These are phyloP conservation scores for Nyssa sinensis DNA, from an alignment of 148 eudicot genomes.

Conservation along the genomic window DNA sequence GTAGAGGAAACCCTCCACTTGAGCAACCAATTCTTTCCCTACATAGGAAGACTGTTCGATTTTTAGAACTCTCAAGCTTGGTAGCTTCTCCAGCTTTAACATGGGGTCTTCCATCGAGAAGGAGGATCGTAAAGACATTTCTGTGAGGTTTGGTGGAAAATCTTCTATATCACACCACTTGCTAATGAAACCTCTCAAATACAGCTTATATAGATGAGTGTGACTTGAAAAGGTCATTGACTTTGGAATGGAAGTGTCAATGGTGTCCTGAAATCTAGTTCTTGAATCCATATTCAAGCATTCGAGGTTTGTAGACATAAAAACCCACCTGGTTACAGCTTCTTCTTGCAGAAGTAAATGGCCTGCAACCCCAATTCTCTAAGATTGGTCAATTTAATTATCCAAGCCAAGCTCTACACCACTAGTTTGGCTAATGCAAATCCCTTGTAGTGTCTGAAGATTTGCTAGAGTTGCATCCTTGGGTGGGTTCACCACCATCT, in stretches of 20 bases:
- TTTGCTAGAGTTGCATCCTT: not conserved
- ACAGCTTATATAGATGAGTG: not conserved
- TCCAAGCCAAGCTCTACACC: constrained; percentile 4
- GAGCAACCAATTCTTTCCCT: constrained; percentile 4
- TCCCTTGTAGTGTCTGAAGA: not conserved
- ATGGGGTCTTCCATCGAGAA: constrained; percentile 13
- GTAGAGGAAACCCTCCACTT: constrained; percentile 14
- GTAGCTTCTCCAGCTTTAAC: constrained; percentile 15
- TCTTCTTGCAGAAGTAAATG: not conserved
- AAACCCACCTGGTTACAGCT: not conserved
- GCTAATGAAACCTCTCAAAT: not conserved
- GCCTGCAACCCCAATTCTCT: not conserved
- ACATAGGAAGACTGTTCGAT: not conserved
- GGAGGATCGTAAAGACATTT: not conserved
- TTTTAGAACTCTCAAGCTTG: constrained; percentile 5
- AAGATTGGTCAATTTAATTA: not conserved
- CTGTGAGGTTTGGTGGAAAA: constrained; percentile 6
- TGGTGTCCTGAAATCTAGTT: not conserved
- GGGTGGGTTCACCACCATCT: constrained; percentile 7
- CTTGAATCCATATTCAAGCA: constrained; percentile 4
- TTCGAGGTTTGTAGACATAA: not conserved
- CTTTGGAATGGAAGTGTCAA: not conserved
- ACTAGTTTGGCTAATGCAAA: not conserved
- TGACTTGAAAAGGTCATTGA: not conserved
- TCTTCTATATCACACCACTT: not conserved